Base-by-base conservation (phyloP, 164 flowering plant genomes). In the Euptelea pleiosperma region DNA sequence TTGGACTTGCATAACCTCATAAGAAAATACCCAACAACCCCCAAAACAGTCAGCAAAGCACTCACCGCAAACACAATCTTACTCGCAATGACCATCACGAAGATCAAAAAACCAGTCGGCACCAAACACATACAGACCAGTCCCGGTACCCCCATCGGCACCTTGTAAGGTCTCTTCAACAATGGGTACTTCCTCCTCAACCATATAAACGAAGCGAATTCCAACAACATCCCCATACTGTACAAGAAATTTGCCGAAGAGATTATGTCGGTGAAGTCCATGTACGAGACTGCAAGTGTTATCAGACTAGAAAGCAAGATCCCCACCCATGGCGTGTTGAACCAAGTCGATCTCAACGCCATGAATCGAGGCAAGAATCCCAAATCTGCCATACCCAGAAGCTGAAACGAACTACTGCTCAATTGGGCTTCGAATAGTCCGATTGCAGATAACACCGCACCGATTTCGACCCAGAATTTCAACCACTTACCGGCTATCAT, bases 341-440 rank as follows among this genome's bases (percentile, higher is more conserved):
- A 82, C 78, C 77, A 63, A 7, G 10, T 67, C 1, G 85, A 80
- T 47, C 84, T 46, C 2, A 0, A 11, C 1, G 65, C 75, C 33
- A 75, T 71, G 19, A 52, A 21, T 14, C 31, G 9, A 1, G 90
- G 90, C 15, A 80, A 15, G 14, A 75, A 26, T 12, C 82, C 90
- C 31, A 80, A 50, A 35, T 78, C 80, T 0, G 85, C 78, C 90
- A 80, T 84, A 0, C 90, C 90, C 26, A 73, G 49, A 22, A 82
- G 37, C 59, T 82, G 87, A 36, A 52, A 84, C 2, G 82, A 67
- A 16, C 78, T 52, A 58, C 81, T 80, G 42, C 87, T 84, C 39
- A 84, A 51, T 36, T 84, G 85, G 3, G 90, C 90, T 59, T 84
- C 83, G 55, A 73, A 84, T 1, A 84, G 67, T 6, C 87, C 90